phyloP scores from a whole-genome alignment of 225 moss, liverwort and hornwort species.

The Lunularia cruciata region DNA sequence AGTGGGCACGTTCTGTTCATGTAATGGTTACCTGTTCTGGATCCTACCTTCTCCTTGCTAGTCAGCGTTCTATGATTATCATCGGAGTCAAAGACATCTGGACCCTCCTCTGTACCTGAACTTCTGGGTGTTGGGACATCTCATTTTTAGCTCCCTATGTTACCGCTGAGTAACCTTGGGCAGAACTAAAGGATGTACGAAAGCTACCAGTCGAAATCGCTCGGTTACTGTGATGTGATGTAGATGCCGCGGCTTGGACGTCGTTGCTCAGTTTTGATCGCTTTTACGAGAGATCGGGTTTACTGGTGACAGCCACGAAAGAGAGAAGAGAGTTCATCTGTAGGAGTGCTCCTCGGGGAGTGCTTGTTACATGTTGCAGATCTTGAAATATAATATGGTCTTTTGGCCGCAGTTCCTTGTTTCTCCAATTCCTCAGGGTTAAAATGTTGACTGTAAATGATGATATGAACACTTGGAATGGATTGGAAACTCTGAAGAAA shows the following conservation, averaged over 20 bases:
- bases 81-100: background rate
- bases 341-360: background rate
- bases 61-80: no score
- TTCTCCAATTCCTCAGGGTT: no score
- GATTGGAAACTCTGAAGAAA: no score
- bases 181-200: background rate
- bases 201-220: slow-evolving; percentile 11
- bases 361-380: slow-evolving; percentile 15
- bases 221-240: slow-evolving; percentile 15
- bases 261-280: slow-evolving; percentile 3
- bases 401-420: background rate
- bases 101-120: slow-evolving; percentile 10
- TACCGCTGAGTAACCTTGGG: background rate
- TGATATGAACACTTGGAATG: no score
- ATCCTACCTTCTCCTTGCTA: slow-evolving; percentile 1
- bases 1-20: slow-evolving; percentile 9
- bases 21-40: slow-evolving; percentile 9
- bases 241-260: background rate
- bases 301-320: slow-evolving; percentile 14
- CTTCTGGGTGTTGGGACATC: slow-evolving; percentile 3
- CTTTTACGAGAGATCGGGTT: slow-evolving; percentile 15
- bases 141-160: background rate
- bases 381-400: slow-evolving; percentile 8
- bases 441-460: no score
- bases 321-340: slow-evolving; percentile 1